Base-by-base conservation (phyloP, 352 stramenopile genomes). In the Albugo candida region DNA sequence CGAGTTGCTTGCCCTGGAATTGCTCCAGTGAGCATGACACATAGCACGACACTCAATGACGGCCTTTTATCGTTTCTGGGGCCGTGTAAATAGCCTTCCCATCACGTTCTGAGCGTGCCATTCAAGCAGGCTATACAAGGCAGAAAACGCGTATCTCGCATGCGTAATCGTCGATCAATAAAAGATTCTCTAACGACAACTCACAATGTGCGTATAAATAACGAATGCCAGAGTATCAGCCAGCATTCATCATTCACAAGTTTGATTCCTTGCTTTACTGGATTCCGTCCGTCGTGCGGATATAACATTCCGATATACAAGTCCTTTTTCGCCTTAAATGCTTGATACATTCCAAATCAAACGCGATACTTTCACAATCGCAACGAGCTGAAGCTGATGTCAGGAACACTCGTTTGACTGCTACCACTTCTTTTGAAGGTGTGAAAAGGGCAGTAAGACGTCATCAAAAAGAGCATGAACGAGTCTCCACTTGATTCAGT, bases 41-140 rank as follows among this genome's bases (percentile, higher is more conserved):
- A 83, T 11, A 84, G 49, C 37, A 84, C 55, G 20, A 80, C 56
- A 5, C 72, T 69, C 1, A 84, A 58, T 16, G 72, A 14, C 58
- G 20, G 0, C 43, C 56, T 1, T 56, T 54, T 0, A 70, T 56
- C 21, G 81, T 64, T 55, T 86, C 73, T 1, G 60, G 64, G 6
- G 65, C 67, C 69, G 81, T 82, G 49, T 81, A 82, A 43, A 62
- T 67, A 11, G 70, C 36, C 58, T 92, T 92, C 43, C 78, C 78
- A 38, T 84, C 75, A 10, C 39, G 50, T 12, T 59, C 70, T 43
- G 55, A 58, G 38, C 38, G 8, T 43, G 17, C 20, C 8, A 8
- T 10, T 24, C 8, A 8, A 24, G 38, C 38, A 3, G 17, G 41
- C 6, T 35, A 16, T n/a, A 34, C 53, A 17, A 53, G 31, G 14